These are phyloP conservation scores for Panellus pusillus DNA, from an alignment of 768 basidiomycete species.

Conservation along the genomic window DNA sequence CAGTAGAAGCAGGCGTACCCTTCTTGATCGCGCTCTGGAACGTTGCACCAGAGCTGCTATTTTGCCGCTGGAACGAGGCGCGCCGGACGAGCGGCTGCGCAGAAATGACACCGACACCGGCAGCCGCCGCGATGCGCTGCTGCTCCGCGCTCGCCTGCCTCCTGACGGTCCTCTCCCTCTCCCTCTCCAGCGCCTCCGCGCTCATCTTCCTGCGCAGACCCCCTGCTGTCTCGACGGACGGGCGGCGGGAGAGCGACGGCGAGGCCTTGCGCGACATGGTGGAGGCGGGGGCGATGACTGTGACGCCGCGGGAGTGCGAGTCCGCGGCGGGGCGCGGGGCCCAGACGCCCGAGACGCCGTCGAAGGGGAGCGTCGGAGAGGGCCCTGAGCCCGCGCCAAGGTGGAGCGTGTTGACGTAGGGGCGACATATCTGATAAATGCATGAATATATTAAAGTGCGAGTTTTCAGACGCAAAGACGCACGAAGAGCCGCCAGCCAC, in stretches of 20 bases:
- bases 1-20: not conserved
- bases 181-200: not conserved
- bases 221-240: too few relatives aligned
- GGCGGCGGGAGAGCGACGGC: not conserved
- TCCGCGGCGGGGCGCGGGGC: conserved; percentile 17
- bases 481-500: not conserved
- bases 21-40: not conserved
- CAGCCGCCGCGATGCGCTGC: not conserved
- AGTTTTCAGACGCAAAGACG: not conserved
- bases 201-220: too few relatives aligned
- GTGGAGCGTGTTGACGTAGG: not conserved
- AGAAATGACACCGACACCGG: not conserved
- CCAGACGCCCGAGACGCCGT: conserved; percentile 20
- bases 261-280: not conserved
- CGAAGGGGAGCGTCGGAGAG: conserved; percentile 17
- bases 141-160: not conserved
- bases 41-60: not conserved
- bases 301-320: not conserved
- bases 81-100: not conserved
- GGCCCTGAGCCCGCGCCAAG: not conserved
- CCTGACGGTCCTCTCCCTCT: not conserved
- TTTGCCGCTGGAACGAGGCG: not conserved
- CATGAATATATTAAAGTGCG: not conserved
- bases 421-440: not conserved
- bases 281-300: not conserved